Evolutionary conservation across 352 stramenopile genomes (phyloP).

Genomic region (Bremia lactucae): DNA sequence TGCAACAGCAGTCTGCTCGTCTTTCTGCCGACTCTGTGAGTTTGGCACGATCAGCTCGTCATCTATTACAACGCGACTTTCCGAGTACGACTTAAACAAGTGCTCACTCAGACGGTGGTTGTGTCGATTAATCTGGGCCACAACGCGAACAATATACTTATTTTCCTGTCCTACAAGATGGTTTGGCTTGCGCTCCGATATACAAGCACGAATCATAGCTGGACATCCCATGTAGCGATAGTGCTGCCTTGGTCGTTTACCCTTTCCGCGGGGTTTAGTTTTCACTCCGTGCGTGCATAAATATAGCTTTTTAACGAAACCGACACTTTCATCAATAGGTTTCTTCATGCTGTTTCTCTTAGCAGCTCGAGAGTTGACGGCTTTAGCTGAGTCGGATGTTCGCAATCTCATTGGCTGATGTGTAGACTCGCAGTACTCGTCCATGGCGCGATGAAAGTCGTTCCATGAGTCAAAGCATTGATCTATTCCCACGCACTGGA

Average conservation of each 20-base stretch:
- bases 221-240: constrained; percentile 80
- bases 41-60: constrained; percentile 57
- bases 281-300: constrained; percentile 78
- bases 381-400: constrained; percentile 73
- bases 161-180: constrained; percentile 33
- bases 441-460: constrained; percentile 74
- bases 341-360: constrained; percentile 78
- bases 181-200: constrained; percentile 61
- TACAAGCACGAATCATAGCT: constrained; percentile 74
- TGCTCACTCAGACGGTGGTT: constrained; percentile 81
- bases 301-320: constrained; percentile 81
- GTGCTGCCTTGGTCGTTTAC: constrained; percentile 66
- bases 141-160: constrained; percentile 78
- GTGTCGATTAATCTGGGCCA: constrained; percentile 79
- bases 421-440: constrained; percentile 58
- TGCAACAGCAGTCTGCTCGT: constrained; percentile 21
- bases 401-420: constrained; percentile 74
- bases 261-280: constrained; percentile 72
- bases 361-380: constrained; percentile 63
- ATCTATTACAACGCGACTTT: constrained; percentile 79
- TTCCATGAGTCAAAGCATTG: constrained; percentile 78
- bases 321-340: constrained; percentile 76
- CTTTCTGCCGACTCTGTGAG: constrained; percentile 32
- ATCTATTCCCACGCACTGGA: constrained; percentile 62
- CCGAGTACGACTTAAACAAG: constrained; percentile 80